phyloP scores from a whole-genome alignment of 2,329 filamentous ascomycete genomes.

The Phyllosticta paracitricarpa region DNA sequence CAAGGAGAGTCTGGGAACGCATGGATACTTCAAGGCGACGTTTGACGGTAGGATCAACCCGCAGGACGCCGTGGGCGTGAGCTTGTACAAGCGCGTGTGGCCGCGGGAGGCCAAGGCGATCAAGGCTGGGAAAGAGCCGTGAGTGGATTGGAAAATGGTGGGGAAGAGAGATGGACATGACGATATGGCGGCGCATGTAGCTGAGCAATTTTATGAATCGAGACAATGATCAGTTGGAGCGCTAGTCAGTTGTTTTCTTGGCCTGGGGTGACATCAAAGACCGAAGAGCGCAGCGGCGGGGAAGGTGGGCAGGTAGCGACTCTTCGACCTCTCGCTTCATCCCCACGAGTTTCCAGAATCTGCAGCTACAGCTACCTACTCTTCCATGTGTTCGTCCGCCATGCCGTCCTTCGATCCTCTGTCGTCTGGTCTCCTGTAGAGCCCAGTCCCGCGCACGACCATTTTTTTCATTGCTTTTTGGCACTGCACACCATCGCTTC shows the following conservation, averaged over 20 bases:
- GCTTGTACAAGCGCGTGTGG: slow-evolving; percentile 46
- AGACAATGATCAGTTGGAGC: neutral
- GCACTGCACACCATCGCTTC: too few species aligned
- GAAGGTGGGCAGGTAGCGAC: too few species aligned
- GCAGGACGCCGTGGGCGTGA: slow-evolving; percentile 86
- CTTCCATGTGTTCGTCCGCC: too few species aligned
- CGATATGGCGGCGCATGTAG: slow-evolving; percentile 4
- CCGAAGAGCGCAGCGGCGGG: too few species aligned
- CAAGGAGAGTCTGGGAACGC: slow-evolving; percentile 87
- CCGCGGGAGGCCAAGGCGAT: slow-evolving; percentile 55
- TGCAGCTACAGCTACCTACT: neutral
- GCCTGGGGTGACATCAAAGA: slow-evolving; percentile 5
- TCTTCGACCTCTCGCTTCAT: neutral
- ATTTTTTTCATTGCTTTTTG: neutral
- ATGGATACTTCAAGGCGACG: slow-evolving; percentile 99
- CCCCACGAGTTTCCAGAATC: neutral
- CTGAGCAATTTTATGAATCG: neutral
- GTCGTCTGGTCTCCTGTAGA: neutral
- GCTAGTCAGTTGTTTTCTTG: neutral
- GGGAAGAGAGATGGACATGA: neutral
- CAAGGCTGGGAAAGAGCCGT: slow-evolving; percentile 15
- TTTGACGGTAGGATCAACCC: slow-evolving; percentile 96
- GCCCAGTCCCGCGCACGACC: too few species aligned
- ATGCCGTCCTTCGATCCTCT: neutral
- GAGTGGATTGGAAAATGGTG: neutral